phyloP scores from a whole-genome alignment of 179 eudicot genomes.

The Camellia oleifera region DNA sequence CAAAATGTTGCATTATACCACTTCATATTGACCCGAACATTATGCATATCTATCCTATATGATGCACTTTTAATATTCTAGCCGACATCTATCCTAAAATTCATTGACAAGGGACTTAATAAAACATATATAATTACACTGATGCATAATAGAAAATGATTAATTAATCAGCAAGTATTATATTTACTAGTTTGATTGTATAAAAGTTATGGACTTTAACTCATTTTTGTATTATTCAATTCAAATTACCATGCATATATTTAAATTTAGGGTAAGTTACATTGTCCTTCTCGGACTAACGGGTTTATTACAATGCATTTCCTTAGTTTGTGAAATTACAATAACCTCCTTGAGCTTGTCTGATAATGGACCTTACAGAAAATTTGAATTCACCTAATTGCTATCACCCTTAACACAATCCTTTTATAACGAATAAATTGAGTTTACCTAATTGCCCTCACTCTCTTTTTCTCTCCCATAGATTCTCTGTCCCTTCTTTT shows the following conservation, averaged over 20 bases:
- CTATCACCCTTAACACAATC: too few species aligned
- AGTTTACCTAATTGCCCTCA: too few species aligned
- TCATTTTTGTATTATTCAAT: neutral
- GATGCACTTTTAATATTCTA: neutral
- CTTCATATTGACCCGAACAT: conserved; percentile 2
- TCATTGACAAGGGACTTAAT: neutral
- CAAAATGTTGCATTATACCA: neutral
- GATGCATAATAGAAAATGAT: neutral
- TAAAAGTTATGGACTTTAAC: neutral
- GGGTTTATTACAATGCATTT: too few species aligned
- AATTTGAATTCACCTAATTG: too few species aligned
- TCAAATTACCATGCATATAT: neutral
- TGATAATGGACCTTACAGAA: too few species aligned
- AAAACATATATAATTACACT: neutral
- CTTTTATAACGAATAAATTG: too few species aligned
- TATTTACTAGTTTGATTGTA: neutral
- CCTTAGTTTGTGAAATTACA: too few species aligned
- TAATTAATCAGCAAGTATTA: neutral
- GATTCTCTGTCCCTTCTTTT: too few species aligned
- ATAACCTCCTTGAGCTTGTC: too few species aligned
- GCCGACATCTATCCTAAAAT: neutral
- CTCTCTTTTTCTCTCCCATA: too few species aligned
- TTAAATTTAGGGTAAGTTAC: neutral
- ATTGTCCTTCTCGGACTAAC: neutral
- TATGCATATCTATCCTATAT: neutral